These are phyloP conservation scores for Massospora cicadina DNA, from an alignment of 371 early-diverging fungal species.

Conservation along the genomic window DNA sequence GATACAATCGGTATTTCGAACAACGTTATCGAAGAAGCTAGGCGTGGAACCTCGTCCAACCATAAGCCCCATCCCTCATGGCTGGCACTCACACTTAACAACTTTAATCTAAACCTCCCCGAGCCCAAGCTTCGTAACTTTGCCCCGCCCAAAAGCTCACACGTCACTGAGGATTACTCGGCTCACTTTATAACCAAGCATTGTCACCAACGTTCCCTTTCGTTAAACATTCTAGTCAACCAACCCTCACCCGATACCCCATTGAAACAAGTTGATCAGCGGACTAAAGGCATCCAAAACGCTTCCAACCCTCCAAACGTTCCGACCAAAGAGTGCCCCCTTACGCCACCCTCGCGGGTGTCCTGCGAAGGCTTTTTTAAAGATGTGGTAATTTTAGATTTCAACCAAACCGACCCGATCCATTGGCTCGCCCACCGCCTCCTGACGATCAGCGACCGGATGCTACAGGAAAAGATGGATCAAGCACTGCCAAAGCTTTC, in stretches of 20 bases:
- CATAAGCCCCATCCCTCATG: neutral
- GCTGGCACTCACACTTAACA: neutral
- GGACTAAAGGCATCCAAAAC: too few relatives aligned
- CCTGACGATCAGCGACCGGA: neutral
- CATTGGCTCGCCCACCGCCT: neutral
- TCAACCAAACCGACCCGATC: neutral
- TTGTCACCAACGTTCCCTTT: neutral
- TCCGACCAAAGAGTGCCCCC: too few relatives aligned
- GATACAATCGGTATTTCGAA: neutral
- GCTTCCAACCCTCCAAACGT: too few relatives aligned
- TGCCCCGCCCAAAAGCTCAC: neutral
- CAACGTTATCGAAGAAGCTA: too few relatives aligned
- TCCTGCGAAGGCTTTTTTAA: neutral
- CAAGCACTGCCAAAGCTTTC: neutral
- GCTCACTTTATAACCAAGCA: neutral
- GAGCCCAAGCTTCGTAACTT: neutral
- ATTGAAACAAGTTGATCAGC: too few relatives aligned
- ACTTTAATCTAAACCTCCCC: neutral
- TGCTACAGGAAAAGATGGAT: neutral
- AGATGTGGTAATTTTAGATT: neutral
- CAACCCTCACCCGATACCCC: too few relatives aligned
- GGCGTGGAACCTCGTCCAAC: too few relatives aligned
- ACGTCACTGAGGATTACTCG: too few relatives aligned
- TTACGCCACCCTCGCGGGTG: neutral
- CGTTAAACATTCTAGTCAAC: neutral